These are phyloP conservation scores for Salix arbutifolia DNA, from an alignment of 345 rosid genomes.

Conservation along the genomic window DNA sequence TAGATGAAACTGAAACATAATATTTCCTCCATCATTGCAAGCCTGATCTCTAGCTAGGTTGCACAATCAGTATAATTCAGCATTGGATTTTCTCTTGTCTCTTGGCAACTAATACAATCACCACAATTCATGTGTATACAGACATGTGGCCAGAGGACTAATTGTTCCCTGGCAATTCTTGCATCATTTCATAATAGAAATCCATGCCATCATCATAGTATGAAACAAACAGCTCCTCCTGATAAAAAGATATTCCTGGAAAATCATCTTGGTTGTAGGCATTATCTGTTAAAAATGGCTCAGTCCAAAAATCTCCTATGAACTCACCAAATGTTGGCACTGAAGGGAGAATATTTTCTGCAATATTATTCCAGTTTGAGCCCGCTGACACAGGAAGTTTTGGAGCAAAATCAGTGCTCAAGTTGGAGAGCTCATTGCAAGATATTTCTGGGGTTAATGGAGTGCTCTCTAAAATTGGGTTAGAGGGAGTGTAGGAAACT, in stretches of 20 bases:
- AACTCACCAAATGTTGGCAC: neutral
- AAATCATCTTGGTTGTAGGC: neutral
- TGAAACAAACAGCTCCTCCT: neutral
- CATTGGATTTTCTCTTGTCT: too few relatives aligned
- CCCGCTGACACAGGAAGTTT: neutral
- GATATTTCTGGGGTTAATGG: conserved; percentile 15
- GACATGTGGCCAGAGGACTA: too few relatives aligned
- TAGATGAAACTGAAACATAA: too few relatives aligned
- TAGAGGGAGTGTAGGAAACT: neutral
- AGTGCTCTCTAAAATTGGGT: conserved; percentile 23
- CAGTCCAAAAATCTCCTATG: conserved; percentile 18
- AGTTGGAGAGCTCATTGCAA: neutral
- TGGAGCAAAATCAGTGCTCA: neutral
- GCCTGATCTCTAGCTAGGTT: too few relatives aligned
- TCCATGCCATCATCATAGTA: neutral
- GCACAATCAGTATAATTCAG: too few relatives aligned
- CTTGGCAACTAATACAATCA: too few relatives aligned
- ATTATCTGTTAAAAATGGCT: conserved; percentile 9
- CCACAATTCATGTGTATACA: too few relatives aligned
- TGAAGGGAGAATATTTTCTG: neutral
- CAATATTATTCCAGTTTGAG: neutral
- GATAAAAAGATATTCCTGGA: neutral
- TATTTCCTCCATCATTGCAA: too few relatives aligned
- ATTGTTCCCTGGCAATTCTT: neutral
- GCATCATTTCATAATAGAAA: neutral